Conservation (phyloP, 306 rosid genomes). For the Geum urbanum region DNA sequence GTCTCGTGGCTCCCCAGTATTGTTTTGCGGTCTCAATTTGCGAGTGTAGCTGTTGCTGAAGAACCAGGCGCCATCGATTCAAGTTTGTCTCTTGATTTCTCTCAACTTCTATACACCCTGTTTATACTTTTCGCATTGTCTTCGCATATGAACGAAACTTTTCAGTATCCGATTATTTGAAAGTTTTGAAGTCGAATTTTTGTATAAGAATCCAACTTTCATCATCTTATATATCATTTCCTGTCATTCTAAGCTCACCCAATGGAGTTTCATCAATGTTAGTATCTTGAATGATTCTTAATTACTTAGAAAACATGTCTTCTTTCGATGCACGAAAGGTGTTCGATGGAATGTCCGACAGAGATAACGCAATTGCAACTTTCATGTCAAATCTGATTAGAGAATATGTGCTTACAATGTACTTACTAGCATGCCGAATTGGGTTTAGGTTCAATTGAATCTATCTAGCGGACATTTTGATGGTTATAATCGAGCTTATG, state of each 20-base stretch:
- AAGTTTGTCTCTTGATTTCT: background rate
- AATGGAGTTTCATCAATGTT: background rate
- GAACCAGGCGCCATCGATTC: background rate
- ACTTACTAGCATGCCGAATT: background rate
- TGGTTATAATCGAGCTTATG: background rate
- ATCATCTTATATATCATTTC: too few species aligned
- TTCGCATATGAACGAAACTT: too few species aligned
- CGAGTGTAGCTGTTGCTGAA: background rate
- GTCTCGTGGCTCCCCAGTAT: too few species aligned
- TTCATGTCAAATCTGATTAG: too few species aligned
- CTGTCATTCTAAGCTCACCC: too few species aligned
- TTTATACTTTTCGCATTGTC: too few species aligned
- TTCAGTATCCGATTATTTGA: too few species aligned
- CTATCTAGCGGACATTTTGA: background rate
- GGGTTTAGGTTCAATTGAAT: background rate
- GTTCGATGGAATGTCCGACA: background rate
- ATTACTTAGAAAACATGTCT: background rate
- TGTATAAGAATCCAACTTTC: too few species aligned
- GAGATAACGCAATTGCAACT: background rate
- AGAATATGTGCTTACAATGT: background rate
- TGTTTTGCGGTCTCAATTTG: background rate
- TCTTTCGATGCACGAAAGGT: background rate
- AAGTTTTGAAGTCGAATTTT: too few species aligned
- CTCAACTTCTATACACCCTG: background rate
- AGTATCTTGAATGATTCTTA: background rate